A percentile compares a stretch with the other conserved stretches of the same genome.
Conservation (phyloP, 2,329 filamentous ascomycete species). For the Apiospora aurea region DNA sequence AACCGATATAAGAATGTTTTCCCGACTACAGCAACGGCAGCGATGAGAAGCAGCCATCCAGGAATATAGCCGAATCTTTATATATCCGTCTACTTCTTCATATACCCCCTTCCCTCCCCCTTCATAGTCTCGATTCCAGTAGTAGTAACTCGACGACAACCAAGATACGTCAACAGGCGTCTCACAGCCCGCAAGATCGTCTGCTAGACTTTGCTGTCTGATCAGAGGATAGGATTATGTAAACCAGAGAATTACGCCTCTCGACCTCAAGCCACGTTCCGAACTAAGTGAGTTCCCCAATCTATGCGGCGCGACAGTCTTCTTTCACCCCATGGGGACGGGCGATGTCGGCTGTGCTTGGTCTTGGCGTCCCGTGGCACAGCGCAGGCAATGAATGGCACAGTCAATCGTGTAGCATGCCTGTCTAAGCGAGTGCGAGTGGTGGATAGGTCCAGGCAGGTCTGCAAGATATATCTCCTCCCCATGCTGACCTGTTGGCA, state of each 20-base stretch:
- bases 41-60: too few relatives aligned
- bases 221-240: background rate
- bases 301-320: background rate
- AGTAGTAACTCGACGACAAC: background rate
- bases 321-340: background rate
- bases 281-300: background rate
- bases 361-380: background rate
- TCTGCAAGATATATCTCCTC: background rate
- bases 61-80: background rate
- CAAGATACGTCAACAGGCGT: background rate
- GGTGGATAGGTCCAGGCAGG: background rate
- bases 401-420: background rate
- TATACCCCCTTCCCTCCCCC: background rate
- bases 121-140: too few relatives aligned
- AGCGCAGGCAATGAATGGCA: too few relatives aligned
- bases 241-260: background rate
- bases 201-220: background rate
- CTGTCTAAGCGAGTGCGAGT: background rate
- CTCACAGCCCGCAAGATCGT: background rate
- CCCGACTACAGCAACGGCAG: too few relatives aligned
- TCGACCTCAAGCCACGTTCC: background rate
- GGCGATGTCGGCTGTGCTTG: background rate
- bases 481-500: background rate
- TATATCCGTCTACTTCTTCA: background rate
- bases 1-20: background rate